Evolutionary conservation across 2,329 filamentous ascomycete genomes (phyloP).

Genomic region (Trichoderma sp.): DNA sequence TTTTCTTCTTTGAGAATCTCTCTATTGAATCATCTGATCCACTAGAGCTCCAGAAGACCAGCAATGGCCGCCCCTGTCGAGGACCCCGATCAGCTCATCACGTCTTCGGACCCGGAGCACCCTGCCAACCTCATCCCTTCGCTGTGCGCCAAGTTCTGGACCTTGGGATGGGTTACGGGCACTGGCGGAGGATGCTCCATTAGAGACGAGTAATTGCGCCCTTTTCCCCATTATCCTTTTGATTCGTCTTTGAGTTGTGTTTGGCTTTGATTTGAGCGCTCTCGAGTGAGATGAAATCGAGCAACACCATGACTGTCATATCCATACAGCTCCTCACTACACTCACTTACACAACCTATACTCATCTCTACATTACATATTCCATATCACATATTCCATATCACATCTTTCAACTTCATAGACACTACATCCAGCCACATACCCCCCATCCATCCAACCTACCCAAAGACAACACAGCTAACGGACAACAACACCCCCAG

Average conservation of each 20-base stretch:
- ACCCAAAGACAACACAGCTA: neutral
- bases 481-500: constrained; percentile 45
- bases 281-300: neutral
- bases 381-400: neutral
- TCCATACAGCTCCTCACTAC: neutral
- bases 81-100: constrained; percentile 56
- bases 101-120: constrained; percentile 73
- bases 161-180: constrained; percentile 88
- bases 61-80: constrained; percentile 26
- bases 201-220: constrained; percentile 58
- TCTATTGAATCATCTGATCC: too few species aligned
- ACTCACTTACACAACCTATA: neutral
- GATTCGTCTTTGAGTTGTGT: too few species aligned
- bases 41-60: too few species aligned
- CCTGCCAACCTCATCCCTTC: constrained; percentile 94
- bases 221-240: constrained; percentile 10
- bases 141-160: constrained; percentile 95
- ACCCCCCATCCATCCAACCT: neutral
- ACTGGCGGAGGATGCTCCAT: constrained; percentile 83
- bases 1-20: neutral
- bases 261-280: neutral
- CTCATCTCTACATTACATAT: too few species aligned
- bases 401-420: neutral
- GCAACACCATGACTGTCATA: too few species aligned
- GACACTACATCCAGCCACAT: neutral